These are phyloP conservation scores for Pachyrhizus erosus DNA, from an alignment of 306 rosid genomes.

Conservation along the genomic window DNA sequence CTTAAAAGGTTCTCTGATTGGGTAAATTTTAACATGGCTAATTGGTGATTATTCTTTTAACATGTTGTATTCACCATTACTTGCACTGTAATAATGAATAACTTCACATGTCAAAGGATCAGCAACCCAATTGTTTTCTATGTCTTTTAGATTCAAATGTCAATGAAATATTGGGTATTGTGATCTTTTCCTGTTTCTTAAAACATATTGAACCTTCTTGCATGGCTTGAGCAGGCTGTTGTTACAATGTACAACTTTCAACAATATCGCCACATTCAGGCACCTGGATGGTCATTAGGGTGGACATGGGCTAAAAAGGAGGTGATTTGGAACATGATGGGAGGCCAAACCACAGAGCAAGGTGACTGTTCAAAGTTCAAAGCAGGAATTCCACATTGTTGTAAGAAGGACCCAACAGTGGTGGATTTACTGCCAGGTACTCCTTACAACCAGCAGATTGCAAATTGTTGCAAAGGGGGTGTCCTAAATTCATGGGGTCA, in stretches of 20 bases:
- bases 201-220: conserved; percentile 12
- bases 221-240: conserved; percentile 68
- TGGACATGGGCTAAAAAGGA: conserved; percentile 99
- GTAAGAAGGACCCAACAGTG: conserved; percentile 82
- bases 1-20: not conserved
- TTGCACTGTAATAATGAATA: conserved; percentile 7
- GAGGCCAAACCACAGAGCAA: conserved; percentile 90
- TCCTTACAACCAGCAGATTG: conserved; percentile 92
- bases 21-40: not conserved
- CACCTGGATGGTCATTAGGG: conserved; percentile 90
- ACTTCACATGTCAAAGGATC: not conserved
- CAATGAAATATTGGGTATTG: not conserved
- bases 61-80: conserved; percentile 2
- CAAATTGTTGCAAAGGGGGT: conserved; percentile 97
- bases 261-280: conserved; percentile 90
- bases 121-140: not conserved
- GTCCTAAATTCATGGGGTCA: conserved; percentile 83
- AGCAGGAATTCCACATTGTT: conserved; percentile 85
- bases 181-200: not conserved
- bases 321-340: conserved; percentile 95
- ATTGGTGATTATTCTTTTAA: conserved; percentile 4
- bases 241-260: conserved; percentile 97
- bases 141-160: not conserved
- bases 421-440: conserved; percentile 95
- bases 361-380: conserved; percentile 92